Conservation (phyloP, 495 filamentous ascomycete genomes). For the Penicillium pulvis region DNA sequence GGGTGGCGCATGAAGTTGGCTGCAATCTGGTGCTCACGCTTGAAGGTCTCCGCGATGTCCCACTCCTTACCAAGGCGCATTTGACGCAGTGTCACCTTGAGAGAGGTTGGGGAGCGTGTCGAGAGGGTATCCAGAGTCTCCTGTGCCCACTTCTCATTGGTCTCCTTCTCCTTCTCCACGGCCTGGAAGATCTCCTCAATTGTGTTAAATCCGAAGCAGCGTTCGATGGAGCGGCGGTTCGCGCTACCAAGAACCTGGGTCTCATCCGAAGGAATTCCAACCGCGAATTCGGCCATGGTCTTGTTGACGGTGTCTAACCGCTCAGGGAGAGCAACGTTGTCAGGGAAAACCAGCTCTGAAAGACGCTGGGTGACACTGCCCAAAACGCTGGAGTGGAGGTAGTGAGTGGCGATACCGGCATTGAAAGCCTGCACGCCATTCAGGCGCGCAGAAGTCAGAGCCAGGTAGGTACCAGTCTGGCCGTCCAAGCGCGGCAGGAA, state of each 20-base stretch:
- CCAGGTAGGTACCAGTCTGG: slow-evolving; percentile 82
- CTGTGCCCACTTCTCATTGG: slow-evolving; percentile 67
- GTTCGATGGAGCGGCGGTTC: slow-evolving; percentile 77
- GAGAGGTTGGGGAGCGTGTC: slow-evolving; percentile 76
- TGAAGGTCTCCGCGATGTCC: slow-evolving; percentile 80
- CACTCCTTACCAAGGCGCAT: slow-evolving; percentile 74
- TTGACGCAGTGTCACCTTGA: slow-evolving; percentile 79
- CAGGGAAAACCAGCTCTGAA: slow-evolving; percentile 83
- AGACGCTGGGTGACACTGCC: slow-evolving; percentile 79
- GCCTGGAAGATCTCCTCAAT: slow-evolving; percentile 71
- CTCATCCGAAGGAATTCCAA: slow-evolving; percentile 72
- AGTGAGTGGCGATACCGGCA: slow-evolving; percentile 88
- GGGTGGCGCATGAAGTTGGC: slow-evolving; percentile 79
- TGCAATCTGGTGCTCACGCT: slow-evolving; percentile 78
- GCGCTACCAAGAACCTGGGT: slow-evolving; percentile 63
- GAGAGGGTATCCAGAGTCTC: slow-evolving; percentile 70
- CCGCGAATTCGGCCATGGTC: slow-evolving; percentile 89
- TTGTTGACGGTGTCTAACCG: slow-evolving; percentile 72
- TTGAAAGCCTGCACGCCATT: slow-evolving; percentile 80
- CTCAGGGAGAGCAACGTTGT: slow-evolving; percentile 60
- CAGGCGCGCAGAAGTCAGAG: slow-evolving; percentile 79
- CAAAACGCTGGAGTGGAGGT: slow-evolving; percentile 84
- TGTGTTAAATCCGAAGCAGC: slow-evolving; percentile 68
- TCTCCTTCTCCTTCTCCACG: slow-evolving; percentile 57
- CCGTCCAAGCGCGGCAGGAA: slow-evolving; percentile 91